phyloP scores from a whole-genome alignment of 768 basidiomycete species.

The Cystobasidium onofrii region DNA sequence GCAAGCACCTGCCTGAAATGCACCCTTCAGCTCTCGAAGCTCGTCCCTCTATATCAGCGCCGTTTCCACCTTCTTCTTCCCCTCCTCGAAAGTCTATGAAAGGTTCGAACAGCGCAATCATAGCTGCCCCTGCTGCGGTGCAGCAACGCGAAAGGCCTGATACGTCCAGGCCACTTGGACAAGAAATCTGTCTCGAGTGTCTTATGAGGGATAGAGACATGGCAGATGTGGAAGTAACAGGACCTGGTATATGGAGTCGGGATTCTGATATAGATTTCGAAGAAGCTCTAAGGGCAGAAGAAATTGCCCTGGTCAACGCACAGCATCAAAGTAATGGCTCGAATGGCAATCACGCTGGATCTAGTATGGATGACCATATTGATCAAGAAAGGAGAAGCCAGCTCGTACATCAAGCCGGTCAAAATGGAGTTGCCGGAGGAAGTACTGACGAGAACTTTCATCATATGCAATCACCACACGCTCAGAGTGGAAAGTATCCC shows the following conservation, averaged over 20 bases:
- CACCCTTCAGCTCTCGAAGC: slow-evolving; percentile 30
- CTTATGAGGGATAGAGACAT: slow-evolving; percentile 98
- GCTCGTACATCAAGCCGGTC: slow-evolving; percentile 13
- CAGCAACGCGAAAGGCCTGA: slow-evolving; percentile 29
- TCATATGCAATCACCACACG: slow-evolving; percentile 43
- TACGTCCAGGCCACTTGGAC: slow-evolving; percentile 37
- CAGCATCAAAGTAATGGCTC: slow-evolving; percentile 10
- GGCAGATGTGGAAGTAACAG: slow-evolving; percentile 83
- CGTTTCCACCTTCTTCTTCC: slow-evolving; percentile 27
- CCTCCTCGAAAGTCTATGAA: not conserved
- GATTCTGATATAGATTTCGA: slow-evolving; percentile 74
- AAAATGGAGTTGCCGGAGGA: not conserved
- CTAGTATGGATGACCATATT: slow-evolving; percentile 30
- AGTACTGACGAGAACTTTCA: slow-evolving; percentile 30
- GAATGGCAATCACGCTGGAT: slow-evolving; percentile 31
- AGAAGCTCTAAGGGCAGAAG: slow-evolving; percentile 65
- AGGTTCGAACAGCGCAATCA: not conserved
- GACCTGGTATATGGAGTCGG: slow-evolving; percentile 80
- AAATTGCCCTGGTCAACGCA: slow-evolving; percentile 51
- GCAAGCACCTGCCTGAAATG: slow-evolving; percentile 23
- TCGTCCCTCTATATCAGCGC: slow-evolving; percentile 29
- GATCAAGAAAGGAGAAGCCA: slow-evolving; percentile 36
- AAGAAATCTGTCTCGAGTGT: slow-evolving; percentile 87
- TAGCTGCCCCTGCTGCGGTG: not conserved
- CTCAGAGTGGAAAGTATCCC: slow-evolving; percentile 14